Percentiles rank a stretch among this genome's conserved stretches.
Evolutionary conservation across 2,329 filamentous ascomycete genomes (phyloP).

Genomic region (Trichoderma aggressivum): DNA sequence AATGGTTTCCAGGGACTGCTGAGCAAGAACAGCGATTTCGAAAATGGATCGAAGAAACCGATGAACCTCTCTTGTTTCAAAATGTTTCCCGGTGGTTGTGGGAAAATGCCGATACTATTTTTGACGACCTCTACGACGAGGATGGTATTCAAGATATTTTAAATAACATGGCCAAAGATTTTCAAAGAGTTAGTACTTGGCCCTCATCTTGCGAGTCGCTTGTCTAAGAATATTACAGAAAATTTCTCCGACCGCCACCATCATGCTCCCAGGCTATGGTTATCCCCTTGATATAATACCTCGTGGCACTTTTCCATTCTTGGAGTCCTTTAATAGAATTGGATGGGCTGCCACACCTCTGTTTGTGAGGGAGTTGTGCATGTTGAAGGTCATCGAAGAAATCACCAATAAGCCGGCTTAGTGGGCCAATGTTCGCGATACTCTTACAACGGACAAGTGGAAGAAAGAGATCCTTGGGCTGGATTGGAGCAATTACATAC

Average conservation of each 20-base stretch:
- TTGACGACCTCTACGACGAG: too few relatives aligned
- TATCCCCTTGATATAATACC: background rate
- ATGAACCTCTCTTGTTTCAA: background rate
- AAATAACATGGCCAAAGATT: background rate
- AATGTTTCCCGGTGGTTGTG: background rate
- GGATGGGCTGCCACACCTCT: background rate
- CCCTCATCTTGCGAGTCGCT: background rate
- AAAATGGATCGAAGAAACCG: background rate
- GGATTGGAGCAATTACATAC: accelerated
- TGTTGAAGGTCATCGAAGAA: background rate
- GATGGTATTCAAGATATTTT: too few relatives aligned
- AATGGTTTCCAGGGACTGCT: background rate
- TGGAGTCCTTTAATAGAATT: too few relatives aligned
- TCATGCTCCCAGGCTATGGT: background rate
- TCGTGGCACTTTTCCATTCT: too few relatives aligned
- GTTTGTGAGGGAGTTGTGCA: background rate
- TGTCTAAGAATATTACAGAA: background rate
- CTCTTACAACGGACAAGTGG: background rate
- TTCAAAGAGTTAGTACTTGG: background rate
- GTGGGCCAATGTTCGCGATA: background rate
- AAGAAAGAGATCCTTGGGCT: background rate
- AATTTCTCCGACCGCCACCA: background rate
- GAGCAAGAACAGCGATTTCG: background rate
- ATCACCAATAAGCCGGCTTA: background rate
- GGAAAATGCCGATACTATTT: too few relatives aligned